Evolutionary conservation across 345 rosid species (phyloP), one percentile per base, ranked within the genome.

Genomic region (Linum usitatissimum): DNA sequence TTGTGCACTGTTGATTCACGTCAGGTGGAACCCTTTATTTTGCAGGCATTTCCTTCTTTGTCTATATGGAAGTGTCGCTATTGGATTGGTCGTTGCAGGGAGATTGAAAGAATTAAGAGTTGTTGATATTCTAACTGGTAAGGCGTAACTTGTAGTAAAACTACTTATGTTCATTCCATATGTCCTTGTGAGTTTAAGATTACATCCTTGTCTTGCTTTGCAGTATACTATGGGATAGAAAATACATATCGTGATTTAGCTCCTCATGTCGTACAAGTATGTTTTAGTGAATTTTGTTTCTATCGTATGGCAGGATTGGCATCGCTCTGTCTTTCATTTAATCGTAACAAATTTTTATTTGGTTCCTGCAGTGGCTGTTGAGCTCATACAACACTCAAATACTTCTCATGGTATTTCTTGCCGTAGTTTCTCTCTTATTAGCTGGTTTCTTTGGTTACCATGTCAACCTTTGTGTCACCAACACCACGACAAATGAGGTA

Each of bases 401-500:
- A 72, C 94, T 93, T 62, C 76, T 93, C 23, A 77, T 83, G 77
- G 90, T 93, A 79, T 90, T 93, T 78, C 88, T 86, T 30, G 86
- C 78, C 69, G 71, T 87, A 57, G 86, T 93, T 49, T 81, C 96
- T 38, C 91, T 90, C 68, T 72, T 87, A 60, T 72, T 93, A 62
- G 90, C 77, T 12, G 97, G 99, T 70, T 93, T 93, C 79, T 87
- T 90, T 23, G 86, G 75, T 15, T 90, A 86, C 77, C 97, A 90
- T 64, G 82, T 78, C 53, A 76, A 84, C 54, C 91, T 93, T 18
- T 90, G 97, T 66, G 72, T 79, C 66, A 81, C 78, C 64, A 93
- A 93, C 84, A 87, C 86, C 20, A 93, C 99, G 55, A 87, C 99
- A 53, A 93, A 90, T 38, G 96, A 90, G 96, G 97, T 86, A 18